Percentiles rank a stretch among this genome's conserved stretches.
phyloP scores from a whole-genome alignment of 163 green algal species.

The Chloromonas sp. region DNA sequence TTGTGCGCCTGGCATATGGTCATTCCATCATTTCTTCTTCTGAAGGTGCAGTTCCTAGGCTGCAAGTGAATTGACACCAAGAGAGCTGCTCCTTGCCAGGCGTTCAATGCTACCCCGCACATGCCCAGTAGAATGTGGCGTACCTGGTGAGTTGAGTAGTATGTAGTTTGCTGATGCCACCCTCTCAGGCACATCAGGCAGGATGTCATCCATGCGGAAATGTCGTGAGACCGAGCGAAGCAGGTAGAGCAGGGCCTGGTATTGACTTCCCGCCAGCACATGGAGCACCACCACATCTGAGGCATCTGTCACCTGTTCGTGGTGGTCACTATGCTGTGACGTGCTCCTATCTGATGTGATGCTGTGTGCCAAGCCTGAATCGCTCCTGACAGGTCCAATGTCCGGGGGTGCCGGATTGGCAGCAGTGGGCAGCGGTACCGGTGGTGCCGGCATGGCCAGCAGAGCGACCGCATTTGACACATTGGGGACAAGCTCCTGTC shows the following conservation, averaged over 20 bases:
- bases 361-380: background rate
- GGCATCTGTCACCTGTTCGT: background rate
- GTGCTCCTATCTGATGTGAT: background rate
- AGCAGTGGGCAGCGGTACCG: background rate
- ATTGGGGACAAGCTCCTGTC: background rate
- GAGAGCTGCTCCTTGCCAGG: no score
- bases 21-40: no score
- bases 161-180: constrained; percentile 1
- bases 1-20: no score
- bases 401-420: no score
- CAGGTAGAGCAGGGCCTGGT: constrained; percentile 28
- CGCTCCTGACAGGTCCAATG: background rate
- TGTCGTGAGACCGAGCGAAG: constrained; percentile 12
- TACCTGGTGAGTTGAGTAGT: background rate
- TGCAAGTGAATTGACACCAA: no score
- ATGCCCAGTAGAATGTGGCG: no score
- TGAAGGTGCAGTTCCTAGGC: no score
- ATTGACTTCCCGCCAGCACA: constrained; percentile 17
- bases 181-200: constrained; percentile 19
- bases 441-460: background rate
- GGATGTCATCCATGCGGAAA: constrained; percentile 19
- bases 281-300: constrained; percentile 11
- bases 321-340: background rate
- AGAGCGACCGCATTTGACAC: background rate
- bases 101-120: no score